Base-by-base conservation (phyloP, 2,329 filamentous ascomycete genomes). In the Cercospora brassicicola region DNA sequence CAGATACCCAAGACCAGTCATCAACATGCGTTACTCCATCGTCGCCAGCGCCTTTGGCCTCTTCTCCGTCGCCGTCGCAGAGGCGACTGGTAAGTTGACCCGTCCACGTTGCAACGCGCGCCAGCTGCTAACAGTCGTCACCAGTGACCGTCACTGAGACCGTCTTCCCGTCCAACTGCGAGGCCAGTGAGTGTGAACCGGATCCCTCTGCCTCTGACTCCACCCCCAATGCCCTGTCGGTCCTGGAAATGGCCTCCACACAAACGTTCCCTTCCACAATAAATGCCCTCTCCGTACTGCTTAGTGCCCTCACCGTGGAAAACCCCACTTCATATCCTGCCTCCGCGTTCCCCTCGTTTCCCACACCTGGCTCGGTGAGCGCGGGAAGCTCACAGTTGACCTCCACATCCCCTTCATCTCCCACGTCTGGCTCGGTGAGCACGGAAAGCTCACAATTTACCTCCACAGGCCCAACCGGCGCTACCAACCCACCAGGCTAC, bases 1-100 rank as follows among this genome's bases (percentile, higher is more conserved):
- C 64, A 56, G 59, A 63, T 51, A 64, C 26, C 55, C 57, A 61
- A 53, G 65, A 67, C 56, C 62, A 48, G 66, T 59, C 60, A 53
- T 64, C 74, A 74, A 68, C 30, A 76, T 76, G 74, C 72, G 70
- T 70, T 71, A 71, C 55, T 63, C 69, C 69, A 67, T 74, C 68
- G 62, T 68, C 48, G 26, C 73, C 68, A 70, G 74, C 69, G 68
- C 71, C 59, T 65, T 69, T 66, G 73, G 71, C 51, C 70, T 76
- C 66, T 67, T 74, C 66, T 57, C 69, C 59, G 39, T 72, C 61
- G 72, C 71, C 53, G 45, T 63, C 15, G 74, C 74, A 20, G 72
- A 75, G 42, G 69, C 61, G 62, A 74, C 74, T 67, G 73, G 74
- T 76, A 68, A 68, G 73, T 55, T 56, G 71, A 69, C 13, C 48